Base-by-base conservation (phyloP, 2,329 filamentous ascomycete species). In the Aspergillus texensis region DNA sequence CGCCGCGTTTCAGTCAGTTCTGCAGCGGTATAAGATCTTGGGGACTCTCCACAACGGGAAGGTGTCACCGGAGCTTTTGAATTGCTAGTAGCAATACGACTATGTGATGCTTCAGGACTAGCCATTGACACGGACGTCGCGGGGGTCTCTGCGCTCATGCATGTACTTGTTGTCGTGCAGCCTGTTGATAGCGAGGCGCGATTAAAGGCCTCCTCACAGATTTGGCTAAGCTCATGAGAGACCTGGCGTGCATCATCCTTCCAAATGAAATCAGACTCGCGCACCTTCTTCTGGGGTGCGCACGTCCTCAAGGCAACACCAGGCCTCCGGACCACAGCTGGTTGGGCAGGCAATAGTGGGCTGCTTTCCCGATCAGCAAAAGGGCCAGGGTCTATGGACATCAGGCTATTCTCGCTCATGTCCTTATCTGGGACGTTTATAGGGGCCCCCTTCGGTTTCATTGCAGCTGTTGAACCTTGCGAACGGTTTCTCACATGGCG, bases 191-290 rank as follows among this genome's bases (percentile, higher is more conserved):
- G 77, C 0, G 84, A 89, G 60, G 81, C 84, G 69, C 90, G 88
- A 73, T 92, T 94, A 81, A 98, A 97, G 1, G 94, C 94, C 72
- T 95, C 92, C 72, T 98, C 94, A 72, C 94, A 96, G 63, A 95
- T 92, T 77, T 93, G 92, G 57, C 93, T 92, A 65, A 97, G 89
- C 71, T 93, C 93, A 70, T 87, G 88, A 70, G 93, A 96, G 62
- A 96, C 90, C 70, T 94, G 90, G 8, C 92, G 86, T 60, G 95
- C 86, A 74, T 97, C 94, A 63, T 93, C 92, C 69, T 87, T 89
- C 78, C 88, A 89, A 55, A 82, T 81, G 45, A 85, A 81, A 60
- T 79, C 83, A 1, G 81, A 70, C 6, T 75, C 72, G 2, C 74
- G 72, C 19, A 82, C 52, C 74, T 82, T 74, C 74, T 79, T 67